Evolutionary conservation across 2,329 filamentous ascomycete species (phyloP).

Genomic region (Aspergillus sp.): DNA sequence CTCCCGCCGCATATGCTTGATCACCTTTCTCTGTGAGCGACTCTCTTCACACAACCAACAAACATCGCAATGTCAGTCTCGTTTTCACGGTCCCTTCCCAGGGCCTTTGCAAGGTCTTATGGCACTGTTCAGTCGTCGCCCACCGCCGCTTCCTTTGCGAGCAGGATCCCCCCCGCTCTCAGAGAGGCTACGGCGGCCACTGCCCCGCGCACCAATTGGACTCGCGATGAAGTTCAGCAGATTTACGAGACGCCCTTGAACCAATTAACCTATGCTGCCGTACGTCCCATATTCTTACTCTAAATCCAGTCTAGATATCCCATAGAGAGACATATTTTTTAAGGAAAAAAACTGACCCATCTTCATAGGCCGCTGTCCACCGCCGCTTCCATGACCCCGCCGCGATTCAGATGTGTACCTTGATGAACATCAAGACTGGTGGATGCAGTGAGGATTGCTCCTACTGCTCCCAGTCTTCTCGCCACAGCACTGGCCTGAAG

Average conservation of each 20-base stretch:
- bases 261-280: conserved; percentile 73
- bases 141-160: conserved; percentile 31
- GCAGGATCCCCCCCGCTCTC: conserved; percentile 32
- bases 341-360: neutral
- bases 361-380: conserved; percentile 69
- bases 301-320: too few species aligned
- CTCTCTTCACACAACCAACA: neutral
- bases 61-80: conserved; percentile 28
- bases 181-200: conserved; percentile 38
- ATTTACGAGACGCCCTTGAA: conserved; percentile 81
- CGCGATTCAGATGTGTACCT: conserved; percentile 85
- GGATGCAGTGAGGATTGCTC: conserved; percentile 91
- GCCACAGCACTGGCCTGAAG: conserved; percentile 74
- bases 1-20: conserved; percentile 4
- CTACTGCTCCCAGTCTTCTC: conserved; percentile 87
- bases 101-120: conserved; percentile 34
- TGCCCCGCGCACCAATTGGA: conserved; percentile 71
- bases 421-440: conserved; percentile 96
- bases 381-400: conserved; percentile 81
- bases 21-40: neutral
- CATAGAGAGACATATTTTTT: neutral
- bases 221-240: conserved; percentile 73
- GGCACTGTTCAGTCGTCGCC: conserved; percentile 41
- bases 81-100: conserved; percentile 29
- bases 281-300: conserved; percentile 42